Evolutionary conservation across 1,284 basidiomycete species (phyloP).

Genomic region (Sphaerobolus stellatus): DNA sequence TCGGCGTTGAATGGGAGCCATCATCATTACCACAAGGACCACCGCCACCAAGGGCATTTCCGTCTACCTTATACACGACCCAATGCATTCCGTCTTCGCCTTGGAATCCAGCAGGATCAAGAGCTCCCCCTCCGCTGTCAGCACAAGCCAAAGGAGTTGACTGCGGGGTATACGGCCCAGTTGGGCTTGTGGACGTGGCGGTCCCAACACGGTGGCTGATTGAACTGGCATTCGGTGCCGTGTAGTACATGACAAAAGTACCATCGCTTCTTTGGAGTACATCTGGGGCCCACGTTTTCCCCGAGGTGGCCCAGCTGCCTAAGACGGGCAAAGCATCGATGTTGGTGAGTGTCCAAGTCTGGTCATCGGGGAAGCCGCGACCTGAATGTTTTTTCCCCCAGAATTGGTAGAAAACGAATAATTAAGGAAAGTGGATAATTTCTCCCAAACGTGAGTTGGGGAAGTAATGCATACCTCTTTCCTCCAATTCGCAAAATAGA

Average conservation of each 20-base stretch:
- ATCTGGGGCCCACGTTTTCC: slow-evolving; percentile 19
- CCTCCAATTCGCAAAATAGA: slow-evolving; percentile 15
- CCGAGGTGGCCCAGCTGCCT: slow-evolving; percentile 17
- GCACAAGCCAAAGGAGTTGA: slow-evolving; percentile 20
- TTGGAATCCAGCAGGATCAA: slow-evolving; percentile 24
- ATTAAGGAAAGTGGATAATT: background rate
- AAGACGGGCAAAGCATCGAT: slow-evolving; percentile 20
- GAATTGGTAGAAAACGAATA: slow-evolving; percentile 11
- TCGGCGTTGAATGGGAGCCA: slow-evolving; percentile 17
- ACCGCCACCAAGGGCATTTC: slow-evolving; percentile 22
- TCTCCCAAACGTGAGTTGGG: background rate
- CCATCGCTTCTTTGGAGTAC: slow-evolving; percentile 16
- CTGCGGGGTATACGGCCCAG: slow-evolving; percentile 22
- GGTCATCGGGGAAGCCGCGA: slow-evolving; percentile 17
- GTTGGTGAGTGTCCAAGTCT: slow-evolving; percentile 4
- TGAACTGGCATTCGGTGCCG: slow-evolving; percentile 13
- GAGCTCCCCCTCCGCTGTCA: slow-evolving; percentile 21
- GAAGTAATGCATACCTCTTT: background rate
- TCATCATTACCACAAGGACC: slow-evolving; percentile 22
- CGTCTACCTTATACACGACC: slow-evolving; percentile 25
- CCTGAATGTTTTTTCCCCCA: slow-evolving; percentile 17
- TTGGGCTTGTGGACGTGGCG: slow-evolving; percentile 19
- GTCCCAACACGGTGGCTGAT: slow-evolving; percentile 23
- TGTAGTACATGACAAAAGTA: slow-evolving; percentile 18
- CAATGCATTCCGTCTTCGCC: slow-evolving; percentile 19